Evolutionary conservation across 257 asterid species (phyloP).

Genomic region (Solanum virginianum): DNA sequence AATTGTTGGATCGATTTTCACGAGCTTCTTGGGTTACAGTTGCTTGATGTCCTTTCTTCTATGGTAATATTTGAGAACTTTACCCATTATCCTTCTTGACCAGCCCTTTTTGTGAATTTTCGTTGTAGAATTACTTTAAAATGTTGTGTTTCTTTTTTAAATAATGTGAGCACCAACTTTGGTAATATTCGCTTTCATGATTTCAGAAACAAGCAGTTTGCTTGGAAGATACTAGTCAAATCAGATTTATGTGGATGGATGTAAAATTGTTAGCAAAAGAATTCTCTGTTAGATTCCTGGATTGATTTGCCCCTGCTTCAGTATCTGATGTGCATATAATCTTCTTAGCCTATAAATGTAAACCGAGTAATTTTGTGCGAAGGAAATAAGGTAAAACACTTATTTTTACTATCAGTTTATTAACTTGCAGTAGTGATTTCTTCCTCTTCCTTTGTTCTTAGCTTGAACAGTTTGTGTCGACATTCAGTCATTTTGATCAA

Average conservation of each 20-base stretch:
- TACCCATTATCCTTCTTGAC: background rate
- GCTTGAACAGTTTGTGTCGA: too few species aligned
- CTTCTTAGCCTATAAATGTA: background rate
- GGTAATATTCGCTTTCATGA: background rate
- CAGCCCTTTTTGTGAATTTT: background rate
- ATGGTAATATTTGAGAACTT: constrained; percentile 32
- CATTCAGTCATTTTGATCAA: too few species aligned
- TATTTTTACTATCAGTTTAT: too few species aligned
- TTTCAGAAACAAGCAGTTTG: background rate
- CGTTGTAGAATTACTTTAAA: background rate
- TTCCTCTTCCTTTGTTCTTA: too few species aligned
- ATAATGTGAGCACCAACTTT: background rate
- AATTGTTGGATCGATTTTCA: constrained; percentile 77
- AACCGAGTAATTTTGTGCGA: background rate
- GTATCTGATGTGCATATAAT: background rate
- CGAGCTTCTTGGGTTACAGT: constrained; percentile 80
- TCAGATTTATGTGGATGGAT: background rate
- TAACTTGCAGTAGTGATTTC: too few species aligned
- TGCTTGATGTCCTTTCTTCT: constrained; percentile 77
- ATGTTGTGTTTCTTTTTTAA: background rate
- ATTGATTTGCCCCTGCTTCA: background rate
- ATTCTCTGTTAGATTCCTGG: background rate
- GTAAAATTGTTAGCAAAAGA: background rate
- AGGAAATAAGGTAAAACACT: too few species aligned
- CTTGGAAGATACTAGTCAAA: background rate